Percentiles rank a stretch among this genome's conserved stretches.
These are phyloP conservation scores for Cnidoscolus chayamansa DNA, from an alignment of 441 rosid species.

Conservation along the genomic window DNA sequence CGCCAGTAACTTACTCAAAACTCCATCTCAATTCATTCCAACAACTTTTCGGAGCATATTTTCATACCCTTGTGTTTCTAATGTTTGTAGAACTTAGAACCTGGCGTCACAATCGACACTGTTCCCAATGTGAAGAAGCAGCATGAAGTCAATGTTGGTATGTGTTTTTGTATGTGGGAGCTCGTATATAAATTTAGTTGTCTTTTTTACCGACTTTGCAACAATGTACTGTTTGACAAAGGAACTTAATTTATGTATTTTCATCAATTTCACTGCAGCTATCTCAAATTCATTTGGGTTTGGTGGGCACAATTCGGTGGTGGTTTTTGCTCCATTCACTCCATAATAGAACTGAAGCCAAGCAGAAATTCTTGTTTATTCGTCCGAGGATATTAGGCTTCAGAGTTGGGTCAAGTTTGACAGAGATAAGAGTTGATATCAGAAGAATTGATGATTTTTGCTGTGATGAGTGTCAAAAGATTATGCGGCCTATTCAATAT, in stretches of 20 bases:
- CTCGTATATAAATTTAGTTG: not conserved
- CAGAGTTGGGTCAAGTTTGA: not conserved
- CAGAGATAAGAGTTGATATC: not conserved
- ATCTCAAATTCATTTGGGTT: constrained; percentile 71
- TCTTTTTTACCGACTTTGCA: not conserved
- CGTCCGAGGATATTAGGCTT: not conserved
- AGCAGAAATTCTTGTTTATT: constrained; percentile 1
- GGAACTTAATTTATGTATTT: not conserved
- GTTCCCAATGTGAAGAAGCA: constrained; percentile 58
- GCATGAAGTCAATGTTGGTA: constrained; percentile 64
- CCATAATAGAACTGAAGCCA: constrained; percentile 27
- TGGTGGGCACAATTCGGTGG: constrained; percentile 72
- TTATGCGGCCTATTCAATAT: not conserved
- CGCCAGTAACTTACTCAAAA: not conserved
- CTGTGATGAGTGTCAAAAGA: not conserved
- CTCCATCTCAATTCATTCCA: not conserved
- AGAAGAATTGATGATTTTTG: not conserved
- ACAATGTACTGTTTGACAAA: not conserved
- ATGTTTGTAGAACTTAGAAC: constrained; percentile 47
- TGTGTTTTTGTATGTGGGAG: constrained; percentile 16
- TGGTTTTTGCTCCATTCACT: constrained; percentile 55
- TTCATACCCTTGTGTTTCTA: not conserved
- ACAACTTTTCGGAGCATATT: not conserved
- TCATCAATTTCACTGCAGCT: constrained; percentile 32
- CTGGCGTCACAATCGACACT: constrained; percentile 55